Evolutionary conservation across 306 rosid species (phyloP).

Genomic region (Chamaecrista fasciculata): DNA sequence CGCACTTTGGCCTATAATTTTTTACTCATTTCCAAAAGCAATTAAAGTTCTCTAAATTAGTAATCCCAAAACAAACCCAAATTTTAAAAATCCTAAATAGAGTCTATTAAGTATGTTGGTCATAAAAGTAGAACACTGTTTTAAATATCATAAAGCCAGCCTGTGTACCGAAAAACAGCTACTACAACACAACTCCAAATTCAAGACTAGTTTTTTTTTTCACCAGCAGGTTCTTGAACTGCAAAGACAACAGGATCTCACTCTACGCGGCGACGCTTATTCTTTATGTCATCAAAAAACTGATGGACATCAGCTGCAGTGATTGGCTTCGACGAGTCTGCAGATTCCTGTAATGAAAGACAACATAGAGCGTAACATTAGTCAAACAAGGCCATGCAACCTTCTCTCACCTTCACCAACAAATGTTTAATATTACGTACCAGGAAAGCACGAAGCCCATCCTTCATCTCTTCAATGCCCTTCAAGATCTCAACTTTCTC

Average conservation of each 20-base stretch:
- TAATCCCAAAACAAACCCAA: too few species aligned
- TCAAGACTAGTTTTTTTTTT: constrained; percentile 27
- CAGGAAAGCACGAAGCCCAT: constrained; percentile 82
- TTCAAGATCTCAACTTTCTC: constrained; percentile 89
- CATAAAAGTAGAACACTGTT: constrained; percentile 20
- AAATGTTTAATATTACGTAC: constrained; percentile 50
- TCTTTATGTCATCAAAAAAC: constrained; percentile 79
- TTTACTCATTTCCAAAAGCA: too few species aligned
- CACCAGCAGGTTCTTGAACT: constrained; percentile 21
- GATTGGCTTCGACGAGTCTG: constrained; percentile 81
- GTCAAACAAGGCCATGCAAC: constrained; percentile 15
- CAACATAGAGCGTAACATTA: not conserved
- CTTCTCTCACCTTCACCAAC: not conserved
- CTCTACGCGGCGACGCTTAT: constrained; percentile 83
- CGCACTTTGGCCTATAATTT: too few species aligned
- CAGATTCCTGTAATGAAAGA: constrained; percentile 64
- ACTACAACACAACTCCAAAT: constrained; percentile 25
- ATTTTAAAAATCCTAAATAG: constrained; percentile 7
- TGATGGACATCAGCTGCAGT: constrained; percentile 83
- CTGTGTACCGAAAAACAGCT: constrained; percentile 14
- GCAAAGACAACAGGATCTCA: constrained; percentile 40
- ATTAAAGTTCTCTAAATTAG: too few species aligned
- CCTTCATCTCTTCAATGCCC: constrained; percentile 94
- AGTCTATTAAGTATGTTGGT: constrained; percentile 14
- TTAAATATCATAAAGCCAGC: constrained; percentile 33